A percentile compares a stretch with the other conserved stretches of the same genome.
These are phyloP conservation scores for Penicillium malachiteum DNA, from an alignment of 495 filamentous ascomycete genomes.

Conservation along the genomic window DNA sequence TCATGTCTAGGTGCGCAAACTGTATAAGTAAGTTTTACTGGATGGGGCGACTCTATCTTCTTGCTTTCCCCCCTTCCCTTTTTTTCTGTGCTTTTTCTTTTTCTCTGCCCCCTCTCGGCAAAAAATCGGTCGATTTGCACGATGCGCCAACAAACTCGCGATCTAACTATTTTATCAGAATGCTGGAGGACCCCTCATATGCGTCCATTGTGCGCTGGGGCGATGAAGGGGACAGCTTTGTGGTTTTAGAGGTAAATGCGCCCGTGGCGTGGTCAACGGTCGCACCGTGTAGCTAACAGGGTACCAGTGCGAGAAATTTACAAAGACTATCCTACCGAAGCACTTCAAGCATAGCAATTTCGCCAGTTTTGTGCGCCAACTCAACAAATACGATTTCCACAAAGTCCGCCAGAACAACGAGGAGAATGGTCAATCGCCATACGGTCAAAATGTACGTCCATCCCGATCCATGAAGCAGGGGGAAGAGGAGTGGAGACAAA, in stretches of 20 bases:
- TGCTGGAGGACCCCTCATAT: conserved; percentile 95
- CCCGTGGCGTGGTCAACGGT: conserved; percentile 8
- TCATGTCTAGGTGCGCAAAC: conserved; percentile 80
- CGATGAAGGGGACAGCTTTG: conserved; percentile 91
- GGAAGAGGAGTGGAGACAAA: too few relatives aligned
- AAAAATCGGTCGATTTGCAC: too few relatives aligned
- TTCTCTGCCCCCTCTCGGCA: conserved; percentile 10
- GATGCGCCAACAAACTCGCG: conserved; percentile 10
- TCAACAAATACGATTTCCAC: conserved; percentile 99
- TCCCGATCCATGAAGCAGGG: too few relatives aligned
- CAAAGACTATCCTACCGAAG: conserved; percentile 93
- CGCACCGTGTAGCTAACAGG: conserved; percentile 12
- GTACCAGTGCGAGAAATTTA: conserved; percentile 92
- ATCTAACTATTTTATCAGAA: conserved; percentile 52
- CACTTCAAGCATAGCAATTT: conserved; percentile 99
- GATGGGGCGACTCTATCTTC: neutral
- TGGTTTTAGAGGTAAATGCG: conserved; percentile 83
- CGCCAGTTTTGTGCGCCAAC: conserved; percentile 94
- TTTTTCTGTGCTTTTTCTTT: conserved; percentile 6
- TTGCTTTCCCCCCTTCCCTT: neutral
- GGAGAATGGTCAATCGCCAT: conserved; percentile 85
- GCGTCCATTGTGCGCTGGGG: conserved; percentile 94
- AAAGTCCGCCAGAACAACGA: conserved; percentile 98
- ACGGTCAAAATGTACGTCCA: conserved; percentile 77
- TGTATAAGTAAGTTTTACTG: conserved; percentile 79